These are phyloP conservation scores for Paraglomus brasilianum DNA, from an alignment of 192 early-diverging fungal genomes.

Conservation along the genomic window DNA sequence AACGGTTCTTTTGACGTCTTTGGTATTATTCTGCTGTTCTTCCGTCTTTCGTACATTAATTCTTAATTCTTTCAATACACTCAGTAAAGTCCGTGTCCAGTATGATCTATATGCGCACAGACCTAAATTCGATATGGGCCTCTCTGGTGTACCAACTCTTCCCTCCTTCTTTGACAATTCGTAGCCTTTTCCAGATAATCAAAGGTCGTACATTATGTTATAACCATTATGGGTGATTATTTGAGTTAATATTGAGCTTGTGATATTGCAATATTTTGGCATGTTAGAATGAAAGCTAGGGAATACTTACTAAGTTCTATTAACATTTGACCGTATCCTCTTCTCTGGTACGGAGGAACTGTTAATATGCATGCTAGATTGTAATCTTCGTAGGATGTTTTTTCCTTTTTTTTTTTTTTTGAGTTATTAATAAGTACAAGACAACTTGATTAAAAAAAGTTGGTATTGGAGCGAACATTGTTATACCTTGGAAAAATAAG, in stretches of 20 bases:
- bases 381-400: constrained; percentile 75
- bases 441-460: neutral
- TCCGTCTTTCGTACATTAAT: too few species aligned
- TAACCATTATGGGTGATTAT: too few species aligned
- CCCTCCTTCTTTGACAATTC: constrained; percentile 22
- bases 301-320: constrained; percentile 85
- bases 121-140: constrained; percentile 15
- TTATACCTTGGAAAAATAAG: constrained; percentile 93
- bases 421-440: too few species aligned
- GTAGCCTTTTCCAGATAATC: constrained; percentile 2
- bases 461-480: neutral
- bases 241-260: too few species aligned
- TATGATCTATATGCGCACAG: constrained; percentile 13
- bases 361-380: constrained; percentile 91
- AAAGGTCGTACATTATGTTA: too few species aligned
- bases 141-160: constrained; percentile 24
- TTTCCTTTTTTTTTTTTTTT: constrained; percentile 59
- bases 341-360: constrained; percentile 83
- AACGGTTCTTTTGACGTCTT: too few species aligned
- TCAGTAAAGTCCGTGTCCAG: constrained; percentile 12
- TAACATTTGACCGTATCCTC: constrained; percentile 80
- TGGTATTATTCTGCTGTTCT: too few species aligned
- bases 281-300: neutral
- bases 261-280: too few species aligned
- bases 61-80: neutral